Evolutionary conservation across 345 rosid genomes (phyloP), one percentile per base, ranked within the genome.

Genomic region (Ricinus communis): DNA sequence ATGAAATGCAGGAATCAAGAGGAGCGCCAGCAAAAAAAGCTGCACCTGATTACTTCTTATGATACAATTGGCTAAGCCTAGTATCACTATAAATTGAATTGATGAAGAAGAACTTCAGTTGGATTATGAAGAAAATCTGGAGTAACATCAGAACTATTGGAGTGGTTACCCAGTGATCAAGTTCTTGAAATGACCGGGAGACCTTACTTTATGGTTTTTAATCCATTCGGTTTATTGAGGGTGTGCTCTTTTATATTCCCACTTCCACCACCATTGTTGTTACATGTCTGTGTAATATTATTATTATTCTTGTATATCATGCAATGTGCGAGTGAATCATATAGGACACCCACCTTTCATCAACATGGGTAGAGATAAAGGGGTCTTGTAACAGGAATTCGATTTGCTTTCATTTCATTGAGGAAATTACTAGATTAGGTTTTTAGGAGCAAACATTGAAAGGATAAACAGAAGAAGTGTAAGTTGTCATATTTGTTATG

Each of bases 21-120:
- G 97, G 94, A 25, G 69, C 97, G 36, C 99, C 94, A 3, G 85
- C 94, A 27, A 95, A 81, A 77, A 95, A 88, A 70, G 94, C 98
- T 1, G 93, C 96, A 28, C 98, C 99, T 21, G 99, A 95, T 83
- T 95, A 95, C 84, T 95, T 95, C 82, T 83, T 95, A 38, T 95
- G 83, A 88, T 58, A 25, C 13, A 8, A 52, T 36, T 43, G 51
- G 14, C 10, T 22, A 66, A 55, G 74, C 63, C 62, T 69, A 56
- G 68, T 25, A 33, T 69, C 51, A 38, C 54, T 46, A 36, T n/a
- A 49, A 27, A 50, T 2, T 60, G 28, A 46, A 45, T 70, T 57
- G 66, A 60, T 18, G 38, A 53, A 10, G 58, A 47, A 69, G 68
- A 61, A 41, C 27, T 68, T 21, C 65, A 14, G 25, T 27, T n/a